A percentile compares a stretch with the other conserved stretches of the same genome.
Conservation (phyloP, 2,329 filamentous ascomycete species). For the Bipolaris victoriae region DNA sequence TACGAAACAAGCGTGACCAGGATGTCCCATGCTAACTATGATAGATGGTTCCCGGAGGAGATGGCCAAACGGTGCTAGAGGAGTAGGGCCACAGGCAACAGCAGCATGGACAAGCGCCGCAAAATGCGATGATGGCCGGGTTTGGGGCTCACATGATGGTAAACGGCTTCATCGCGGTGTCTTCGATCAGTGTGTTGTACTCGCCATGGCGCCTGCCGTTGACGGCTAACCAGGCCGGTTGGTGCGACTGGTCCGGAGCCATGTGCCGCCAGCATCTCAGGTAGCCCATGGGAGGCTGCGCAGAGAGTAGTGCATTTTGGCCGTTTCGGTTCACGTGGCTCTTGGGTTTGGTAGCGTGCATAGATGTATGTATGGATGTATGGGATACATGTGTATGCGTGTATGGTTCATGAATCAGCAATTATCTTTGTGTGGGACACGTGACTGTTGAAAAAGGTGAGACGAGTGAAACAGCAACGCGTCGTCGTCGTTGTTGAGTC, state of each 20-base stretch:
- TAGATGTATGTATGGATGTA: background rate
- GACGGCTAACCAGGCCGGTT: slow-evolving; percentile 3
- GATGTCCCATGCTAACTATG: slow-evolving; percentile 13
- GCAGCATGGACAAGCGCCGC: background rate
- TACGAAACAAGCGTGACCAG: slow-evolving; percentile 53
- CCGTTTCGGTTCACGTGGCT: background rate
- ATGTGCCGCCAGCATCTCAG: background rate
- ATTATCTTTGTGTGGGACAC: background rate
- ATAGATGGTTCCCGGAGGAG: slow-evolving; percentile 46
- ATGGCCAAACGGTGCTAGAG: slow-evolving; percentile 38
- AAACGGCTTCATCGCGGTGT: slow-evolving; percentile 2
- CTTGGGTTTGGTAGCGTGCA: background rate
- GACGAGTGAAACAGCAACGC: background rate
- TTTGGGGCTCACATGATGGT: background rate
- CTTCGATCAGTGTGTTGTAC: background rate
- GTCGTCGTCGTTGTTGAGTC: background rate
- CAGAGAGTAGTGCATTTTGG: background rate
- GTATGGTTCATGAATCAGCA: background rate
- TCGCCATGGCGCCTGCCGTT: background rate
- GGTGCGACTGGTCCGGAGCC: slow-evolving; percentile 1
- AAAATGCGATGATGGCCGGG: background rate
- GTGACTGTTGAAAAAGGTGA: background rate
- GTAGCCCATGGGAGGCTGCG: background rate
- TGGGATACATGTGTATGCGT: background rate
- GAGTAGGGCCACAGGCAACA: slow-evolving; percentile 17